Percentiles rank a stretch among this genome's conserved stretches.
Conservation (phyloP, 768 basidiomycete genomes). For the Boletus rubescentipes region DNA sequence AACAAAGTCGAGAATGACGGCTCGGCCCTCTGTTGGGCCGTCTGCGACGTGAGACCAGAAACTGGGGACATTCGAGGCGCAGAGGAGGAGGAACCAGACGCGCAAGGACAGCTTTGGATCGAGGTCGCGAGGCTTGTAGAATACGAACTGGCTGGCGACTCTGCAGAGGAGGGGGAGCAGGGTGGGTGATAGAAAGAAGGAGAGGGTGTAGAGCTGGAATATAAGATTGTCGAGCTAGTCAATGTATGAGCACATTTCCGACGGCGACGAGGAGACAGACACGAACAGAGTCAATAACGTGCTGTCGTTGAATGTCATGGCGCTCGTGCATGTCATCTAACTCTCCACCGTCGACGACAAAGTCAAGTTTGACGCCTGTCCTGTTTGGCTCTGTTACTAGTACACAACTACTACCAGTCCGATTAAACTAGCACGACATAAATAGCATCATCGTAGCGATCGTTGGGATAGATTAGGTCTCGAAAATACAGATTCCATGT, state of each 20-base stretch:
- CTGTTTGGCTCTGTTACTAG: constrained; percentile 31
- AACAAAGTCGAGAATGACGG: constrained; percentile 74
- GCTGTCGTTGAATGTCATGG: constrained; percentile 66
- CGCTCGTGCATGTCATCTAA: constrained; percentile 57
- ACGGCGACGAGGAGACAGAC: constrained; percentile 1
- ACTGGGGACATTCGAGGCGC: constrained; percentile 56
- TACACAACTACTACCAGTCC: neutral
- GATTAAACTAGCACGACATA: neutral
- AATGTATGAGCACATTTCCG: constrained; percentile 7
- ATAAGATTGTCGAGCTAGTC: constrained; percentile 65
- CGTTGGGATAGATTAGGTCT: constrained; percentile 3
- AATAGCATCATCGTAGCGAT: constrained; percentile 7
- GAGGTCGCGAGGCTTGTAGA: constrained; percentile 64
- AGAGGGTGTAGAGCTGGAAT: constrained; percentile 71
- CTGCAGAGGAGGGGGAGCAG: constrained; percentile 43
- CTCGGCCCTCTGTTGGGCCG: constrained; percentile 55
- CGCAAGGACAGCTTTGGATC: constrained; percentile 65
- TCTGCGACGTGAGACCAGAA: constrained; percentile 61
- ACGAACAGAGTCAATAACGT: constrained; percentile 66
- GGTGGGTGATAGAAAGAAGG: constrained; percentile 75
- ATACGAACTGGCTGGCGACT: constrained; percentile 60
- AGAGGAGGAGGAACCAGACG: constrained; percentile 60
- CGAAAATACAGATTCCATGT: constrained; percentile 23
- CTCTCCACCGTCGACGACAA: constrained; percentile 4
- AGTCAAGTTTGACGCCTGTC: neutral